Evolutionary conservation across 2,329 filamentous ascomycete species (phyloP), one percentile per base, ranked within the genome.

Genomic region (Diplodia seriata): DNA sequence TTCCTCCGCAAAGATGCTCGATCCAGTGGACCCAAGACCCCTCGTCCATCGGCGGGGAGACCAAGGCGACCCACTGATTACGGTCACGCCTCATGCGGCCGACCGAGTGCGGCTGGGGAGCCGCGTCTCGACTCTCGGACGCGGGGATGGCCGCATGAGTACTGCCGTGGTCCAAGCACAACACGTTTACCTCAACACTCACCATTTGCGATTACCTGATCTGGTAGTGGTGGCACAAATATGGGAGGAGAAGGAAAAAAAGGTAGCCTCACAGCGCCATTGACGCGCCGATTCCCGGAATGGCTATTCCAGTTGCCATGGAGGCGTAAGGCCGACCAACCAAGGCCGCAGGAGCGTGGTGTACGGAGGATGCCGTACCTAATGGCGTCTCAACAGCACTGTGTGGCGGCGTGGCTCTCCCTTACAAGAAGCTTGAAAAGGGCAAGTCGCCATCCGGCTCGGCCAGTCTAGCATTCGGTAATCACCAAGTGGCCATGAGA

Each of bases 71-170:
- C 57, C 40, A 33, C 40, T 23, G n/a, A 61, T 14, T 2, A 26
- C 40, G 26, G 15, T 15, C 15, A 49, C n/a, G 29, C 26, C 36
- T 18, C 33, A 38, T 15, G 59, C 53, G 59, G 59, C 36, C 36
- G 36, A n/a, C 23, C 59, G 31, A 63, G 47, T 63, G 59, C 59
- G 59, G 43, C 59, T 63, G 47, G 59, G 47, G 31, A 62, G 50
- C 23, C 7, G 26, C 5, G 29, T 23, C 59, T 36, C 29, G 59
- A 63, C 33, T 26, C 47, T 47, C 47, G 47, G 59, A 40, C 20
- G 59, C 29, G 59, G 47, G 59, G 36, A 36, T 63, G 57, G 40
- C 40, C 36, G 57, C 57, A 49, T 61, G 56, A 61, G 23, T 15
- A 36, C 47, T 3, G 8, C 3, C 2, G 31, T 51, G 31, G 59